Percentiles rank a stretch among this genome's conserved stretches.
Conservation (phyloP, 2,329 filamentous ascomycete species). For the Diaporthe humulicola region DNA sequence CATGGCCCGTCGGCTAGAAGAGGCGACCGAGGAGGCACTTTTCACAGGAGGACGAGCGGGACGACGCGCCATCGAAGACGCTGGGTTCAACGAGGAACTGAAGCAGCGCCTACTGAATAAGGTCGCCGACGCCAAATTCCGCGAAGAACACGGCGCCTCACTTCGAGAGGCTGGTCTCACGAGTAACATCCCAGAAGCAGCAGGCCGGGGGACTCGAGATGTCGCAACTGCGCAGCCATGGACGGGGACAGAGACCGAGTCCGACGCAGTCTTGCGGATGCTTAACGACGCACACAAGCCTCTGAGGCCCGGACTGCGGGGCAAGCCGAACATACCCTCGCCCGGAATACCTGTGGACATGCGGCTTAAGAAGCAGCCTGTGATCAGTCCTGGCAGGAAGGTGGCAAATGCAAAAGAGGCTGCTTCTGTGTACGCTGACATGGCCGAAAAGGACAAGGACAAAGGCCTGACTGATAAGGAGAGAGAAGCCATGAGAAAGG, state of each 20-base stretch:
- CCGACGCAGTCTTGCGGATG: conserved; percentile 88
- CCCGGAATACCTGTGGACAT: conserved; percentile 63
- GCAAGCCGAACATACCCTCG: conserved; percentile 58
- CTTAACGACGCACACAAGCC: conserved; percentile 83
- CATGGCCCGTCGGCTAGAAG: conserved; percentile 69
- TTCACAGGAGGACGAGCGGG: conserved; percentile 70
- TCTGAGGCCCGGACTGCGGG: conserved; percentile 64
- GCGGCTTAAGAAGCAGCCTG: conserved; percentile 58
- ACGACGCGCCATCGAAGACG: conserved; percentile 70
- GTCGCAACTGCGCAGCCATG: conserved; percentile 79
- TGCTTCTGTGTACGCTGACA: conserved; percentile 63
- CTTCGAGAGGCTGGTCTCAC: conserved; percentile 60
- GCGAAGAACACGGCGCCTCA: conserved; percentile 61
- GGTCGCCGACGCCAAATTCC: conserved; percentile 68
- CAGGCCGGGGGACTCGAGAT: conserved; percentile 76
- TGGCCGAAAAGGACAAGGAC: conserved; percentile 63
- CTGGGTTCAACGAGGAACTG: conserved; percentile 74
- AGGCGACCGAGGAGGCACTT: conserved; percentile 74
- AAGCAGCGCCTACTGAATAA: conserved; percentile 70
- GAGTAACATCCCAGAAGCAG: conserved; percentile 62
- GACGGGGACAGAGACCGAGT: conserved; percentile 80
- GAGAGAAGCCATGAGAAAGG: conserved; percentile 76
- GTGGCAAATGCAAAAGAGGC: conserved; percentile 69
- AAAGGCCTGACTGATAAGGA: conserved; percentile 77
- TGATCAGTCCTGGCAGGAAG: conserved; percentile 59